Conservation (phyloP, 192 early-diverging fungal genomes). For the Backusella parvicylindrica region DNA sequence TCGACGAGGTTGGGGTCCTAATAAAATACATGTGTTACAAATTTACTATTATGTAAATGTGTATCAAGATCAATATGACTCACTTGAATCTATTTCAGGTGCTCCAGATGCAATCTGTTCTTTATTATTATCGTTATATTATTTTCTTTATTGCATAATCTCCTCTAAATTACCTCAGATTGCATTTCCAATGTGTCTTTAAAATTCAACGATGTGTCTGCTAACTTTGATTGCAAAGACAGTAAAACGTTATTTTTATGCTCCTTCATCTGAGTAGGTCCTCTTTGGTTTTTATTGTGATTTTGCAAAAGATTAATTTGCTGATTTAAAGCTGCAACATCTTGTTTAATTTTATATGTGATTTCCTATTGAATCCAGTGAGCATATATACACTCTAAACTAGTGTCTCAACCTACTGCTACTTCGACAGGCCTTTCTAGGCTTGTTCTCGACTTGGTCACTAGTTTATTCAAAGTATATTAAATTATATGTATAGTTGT, state of each 20-base stretch:
- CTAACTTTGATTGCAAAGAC: conserved; percentile 86
- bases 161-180: conserved; percentile 51
- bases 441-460: not conserved
- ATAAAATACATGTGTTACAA: conserved; percentile 50
- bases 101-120: not conserved
- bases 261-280: conserved; percentile 72
- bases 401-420: conserved; percentile 44
- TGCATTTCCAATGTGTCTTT: conserved; percentile 93
- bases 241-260: conserved; percentile 92
- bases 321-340: conserved; percentile 89
- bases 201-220: conserved; percentile 83
- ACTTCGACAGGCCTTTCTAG: conserved; percentile 80
- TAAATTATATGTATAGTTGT: not conserved
- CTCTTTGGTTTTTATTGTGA: conserved; percentile 48
- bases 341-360: conserved; percentile 91
- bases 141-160: not conserved
- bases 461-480: not conserved
- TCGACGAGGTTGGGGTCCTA: conserved; percentile 38
- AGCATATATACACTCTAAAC: not conserved
- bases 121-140: not conserved
- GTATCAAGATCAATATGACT: not conserved
- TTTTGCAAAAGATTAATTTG: conserved; percentile 86
- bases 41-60: conserved; percentile 17
- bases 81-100: not conserved
- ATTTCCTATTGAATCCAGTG: conserved; percentile 57